phyloP scores from a whole-genome alignment of 1,284 basidiomycete species.

The Prillingera fragicola region DNA sequence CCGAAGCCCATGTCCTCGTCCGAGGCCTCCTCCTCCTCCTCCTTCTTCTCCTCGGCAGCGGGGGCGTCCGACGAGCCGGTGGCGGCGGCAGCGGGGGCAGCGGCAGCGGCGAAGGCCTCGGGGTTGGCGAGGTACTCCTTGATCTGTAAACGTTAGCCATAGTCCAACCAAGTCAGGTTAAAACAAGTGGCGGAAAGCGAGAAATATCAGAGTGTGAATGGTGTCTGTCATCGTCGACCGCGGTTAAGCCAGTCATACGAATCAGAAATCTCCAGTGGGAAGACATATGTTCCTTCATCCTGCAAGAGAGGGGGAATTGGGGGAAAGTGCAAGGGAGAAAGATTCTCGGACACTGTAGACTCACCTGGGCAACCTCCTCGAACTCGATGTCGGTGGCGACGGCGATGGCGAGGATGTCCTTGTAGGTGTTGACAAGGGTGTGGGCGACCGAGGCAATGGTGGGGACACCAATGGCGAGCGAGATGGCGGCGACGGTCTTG shows the following conservation, averaged over 20 bases:
- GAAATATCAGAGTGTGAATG: conserved; percentile 36
- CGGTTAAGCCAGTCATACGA: conserved; percentile 48
- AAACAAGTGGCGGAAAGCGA: neutral
- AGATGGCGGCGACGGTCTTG: conserved; percentile 94
- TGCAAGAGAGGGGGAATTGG: conserved; percentile 13
- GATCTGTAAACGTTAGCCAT: conserved; percentile 55
- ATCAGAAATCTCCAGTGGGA: conserved; percentile 53
- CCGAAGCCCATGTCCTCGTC: conserved; percentile 61
- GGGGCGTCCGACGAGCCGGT: conserved; percentile 54
- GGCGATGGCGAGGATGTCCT: conserved; percentile 90
- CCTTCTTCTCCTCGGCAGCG: conserved; percentile 55
- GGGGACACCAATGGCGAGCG: conserved; percentile 91
- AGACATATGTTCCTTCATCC: conserved; percentile 27
- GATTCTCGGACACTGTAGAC: conserved; percentile 27
- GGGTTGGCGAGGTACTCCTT: conserved; percentile 97
- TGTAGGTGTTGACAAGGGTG: conserved; percentile 97
- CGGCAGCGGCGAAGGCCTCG: conserved; percentile 83
- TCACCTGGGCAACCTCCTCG: conserved; percentile 85
- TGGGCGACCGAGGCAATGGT: conserved; percentile 90
- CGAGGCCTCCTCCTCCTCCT: conserved; percentile 67
- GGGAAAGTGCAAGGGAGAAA: conserved; percentile 7
- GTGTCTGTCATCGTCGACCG: conserved; percentile 26
- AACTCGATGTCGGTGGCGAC: conserved; percentile 93
- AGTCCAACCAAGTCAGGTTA: neutral
- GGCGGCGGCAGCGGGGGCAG: conserved; percentile 59